Base-by-base conservation (phyloP, 192 early-diverging fungal genomes). In the Gigaspora rosea region DNA sequence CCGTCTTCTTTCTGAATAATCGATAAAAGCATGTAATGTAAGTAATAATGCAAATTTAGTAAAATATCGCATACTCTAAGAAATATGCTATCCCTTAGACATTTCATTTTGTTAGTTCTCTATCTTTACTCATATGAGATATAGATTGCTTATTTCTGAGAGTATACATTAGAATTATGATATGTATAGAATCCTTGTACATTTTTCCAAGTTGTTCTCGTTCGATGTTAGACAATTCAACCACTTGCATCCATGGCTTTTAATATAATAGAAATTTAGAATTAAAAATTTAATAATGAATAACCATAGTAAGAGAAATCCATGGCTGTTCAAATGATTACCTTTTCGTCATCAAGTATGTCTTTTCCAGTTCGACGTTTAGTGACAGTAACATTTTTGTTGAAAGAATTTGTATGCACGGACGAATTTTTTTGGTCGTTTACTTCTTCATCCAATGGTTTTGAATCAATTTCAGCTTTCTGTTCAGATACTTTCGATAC, bases 211-310 rank as follows among this genome's bases (percentile, higher is more conserved):
- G 77, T 71, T 84, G 86, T 78, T 83, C 86, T 71, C 83, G 84
- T 71, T 90, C 87, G 69, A 87, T 82, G 50, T 87, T 86, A n/a
- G 88, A 83, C 69, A 91, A 78, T 36, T 90, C 88, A 12, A 91
- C 83, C 11, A 91, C 81, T 56, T 90, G 88, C 79, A 90, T 87
- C 75, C 90, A 88, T 41, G 88, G 80, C 74, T 91, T 89, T 32
- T 89, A 86, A 73, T 79, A 73, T 70, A 57, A n/a, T 11, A 20
- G 35, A 61, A 65, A 73, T 33, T 12, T 63, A 15, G 15, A 54
- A 46, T 67, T 6, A 32, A 46, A 70, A 69, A 0, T 18, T 41
- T 32, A 72, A 32, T 68, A 46, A 50, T 9, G 20, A 22, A 16
- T 12, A 52, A 52, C 6, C 51, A 13, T 15, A 13, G 15, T 52